These are phyloP conservation scores for Metschnikowia chrysomelidarum DNA, from an alignment of 805 yeast species.

Conservation along the genomic window DNA sequence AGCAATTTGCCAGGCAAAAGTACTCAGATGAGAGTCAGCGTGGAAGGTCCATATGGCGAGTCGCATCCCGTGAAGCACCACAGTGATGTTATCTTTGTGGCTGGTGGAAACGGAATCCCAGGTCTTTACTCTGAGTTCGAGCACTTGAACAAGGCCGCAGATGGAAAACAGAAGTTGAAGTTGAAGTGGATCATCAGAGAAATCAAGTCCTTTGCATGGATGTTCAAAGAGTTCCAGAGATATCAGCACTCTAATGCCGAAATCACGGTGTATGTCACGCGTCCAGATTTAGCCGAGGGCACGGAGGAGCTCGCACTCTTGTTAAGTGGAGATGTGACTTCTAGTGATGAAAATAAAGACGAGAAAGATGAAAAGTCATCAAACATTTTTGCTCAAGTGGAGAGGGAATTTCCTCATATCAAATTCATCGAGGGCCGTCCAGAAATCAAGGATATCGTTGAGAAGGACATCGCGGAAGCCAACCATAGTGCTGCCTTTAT, in stretches of 20 bases:
- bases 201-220: slow-evolving; percentile 39
- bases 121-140: slow-evolving; percentile 46
- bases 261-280: slow-evolving; percentile 35
- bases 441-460: slow-evolving; percentile 31
- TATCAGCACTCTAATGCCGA: slow-evolving; percentile 30
- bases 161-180: slow-evolving; percentile 19
- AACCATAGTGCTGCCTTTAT: slow-evolving; percentile 47
- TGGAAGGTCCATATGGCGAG: slow-evolving; percentile 74
- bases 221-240: slow-evolving; percentile 36
- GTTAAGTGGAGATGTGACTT: slow-evolving; percentile 1
- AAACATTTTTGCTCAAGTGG: slow-evolving; percentile 15
- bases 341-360: slow-evolving; percentile 3
- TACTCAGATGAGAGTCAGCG: slow-evolving; percentile 28
- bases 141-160: slow-evolving; percentile 22
- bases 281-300: slow-evolving; percentile 6
- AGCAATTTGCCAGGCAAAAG: slow-evolving; percentile 27
- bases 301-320: slow-evolving; percentile 14
- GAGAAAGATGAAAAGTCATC: neutral
- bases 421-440: slow-evolving; percentile 48
- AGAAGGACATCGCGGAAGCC: slow-evolving; percentile 34
- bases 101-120: slow-evolving; percentile 78
- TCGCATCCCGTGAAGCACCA: slow-evolving; percentile 47
- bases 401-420: slow-evolving; percentile 29
- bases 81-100: slow-evolving; percentile 55
- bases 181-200: slow-evolving; percentile 42